phyloP scores from a whole-genome alignment of 1,139 yeast species.

The Geotrichum phurueaensis region DNA sequence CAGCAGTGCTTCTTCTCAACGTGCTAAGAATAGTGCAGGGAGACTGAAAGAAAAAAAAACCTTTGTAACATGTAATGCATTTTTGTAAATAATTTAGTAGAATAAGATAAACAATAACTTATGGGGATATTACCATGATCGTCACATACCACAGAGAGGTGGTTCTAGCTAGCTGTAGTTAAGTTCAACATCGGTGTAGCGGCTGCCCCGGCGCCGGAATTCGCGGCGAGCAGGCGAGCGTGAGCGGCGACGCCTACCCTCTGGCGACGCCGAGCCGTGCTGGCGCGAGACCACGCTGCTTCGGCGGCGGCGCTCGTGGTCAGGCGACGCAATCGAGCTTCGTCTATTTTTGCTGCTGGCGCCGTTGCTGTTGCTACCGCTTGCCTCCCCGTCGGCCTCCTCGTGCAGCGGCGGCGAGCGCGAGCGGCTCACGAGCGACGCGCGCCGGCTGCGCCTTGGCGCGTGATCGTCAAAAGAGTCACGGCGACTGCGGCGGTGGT shows the following conservation, averaged over 20 bases:
- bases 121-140: neutral
- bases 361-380: neutral
- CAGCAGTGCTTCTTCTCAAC: neutral
- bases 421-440: slow-evolving; percentile 6
- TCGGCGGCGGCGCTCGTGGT: neutral
- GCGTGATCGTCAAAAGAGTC: neutral
- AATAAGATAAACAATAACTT: neutral
- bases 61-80: neutral
- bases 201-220: slow-evolving; percentile 5
- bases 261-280: slow-evolving; percentile 8
- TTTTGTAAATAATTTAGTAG: slow-evolving; percentile 8
- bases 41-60: neutral
- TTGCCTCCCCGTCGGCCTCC: neutral
- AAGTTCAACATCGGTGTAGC: slow-evolving; percentile 9
- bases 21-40: neutral
- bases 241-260: neutral
- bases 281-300: neutral
- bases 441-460: neutral
- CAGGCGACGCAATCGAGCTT: neutral
- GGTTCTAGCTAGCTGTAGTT: slow-evolving; percentile 6
- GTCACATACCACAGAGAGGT: too few relatives aligned
- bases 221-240: neutral
- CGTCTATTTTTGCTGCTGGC: neutral
- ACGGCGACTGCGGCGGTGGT: slow-evolving; percentile 7
- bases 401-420: slow-evolving; percentile 1